Percentiles rank a stretch among this genome's conserved stretches.
These are phyloP conservation scores for Coleophoma eucalyptorum DNA, from an alignment of 2,329 filamentous ascomycete species.

Conservation along the genomic window DNA sequence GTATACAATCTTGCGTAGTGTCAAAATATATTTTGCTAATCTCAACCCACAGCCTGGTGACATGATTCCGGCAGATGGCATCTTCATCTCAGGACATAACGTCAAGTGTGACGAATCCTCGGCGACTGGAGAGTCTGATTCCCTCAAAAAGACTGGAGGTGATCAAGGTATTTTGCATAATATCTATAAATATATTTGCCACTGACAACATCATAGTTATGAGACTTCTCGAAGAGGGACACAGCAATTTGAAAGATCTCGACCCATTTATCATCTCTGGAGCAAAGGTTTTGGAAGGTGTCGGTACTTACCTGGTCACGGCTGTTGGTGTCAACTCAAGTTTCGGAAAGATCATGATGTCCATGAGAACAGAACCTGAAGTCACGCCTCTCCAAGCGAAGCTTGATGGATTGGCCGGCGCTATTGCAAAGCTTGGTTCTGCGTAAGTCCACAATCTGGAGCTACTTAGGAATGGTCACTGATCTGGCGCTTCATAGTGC, in stretches of 20 bases:
- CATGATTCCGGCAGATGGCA: constrained; percentile 66
- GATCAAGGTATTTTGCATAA: constrained; percentile 36
- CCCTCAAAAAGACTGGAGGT: constrained; percentile 58
- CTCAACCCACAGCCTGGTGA: constrained; percentile 48
- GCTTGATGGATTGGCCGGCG: constrained; percentile 70
- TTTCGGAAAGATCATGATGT: constrained; percentile 72
- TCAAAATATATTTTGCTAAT: too few species aligned
- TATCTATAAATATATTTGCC: too few species aligned
- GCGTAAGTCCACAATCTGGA: neutral
- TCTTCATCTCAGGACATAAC: constrained; percentile 63
- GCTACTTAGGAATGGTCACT: neutral
- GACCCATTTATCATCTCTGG: constrained; percentile 78
- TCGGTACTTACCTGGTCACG: constrained; percentile 70
- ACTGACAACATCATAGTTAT: constrained; percentile 36
- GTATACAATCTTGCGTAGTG: too few species aligned
- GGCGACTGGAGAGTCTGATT: constrained; percentile 70
- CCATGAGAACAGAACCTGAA: constrained; percentile 67
- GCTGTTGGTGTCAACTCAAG: constrained; percentile 68
- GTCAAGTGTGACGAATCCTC: constrained; percentile 72
- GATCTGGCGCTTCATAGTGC: constrained; percentile 43
- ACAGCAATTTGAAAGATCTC: constrained; percentile 53
- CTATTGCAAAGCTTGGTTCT: constrained; percentile 63
- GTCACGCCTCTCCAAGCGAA: constrained; percentile 74
- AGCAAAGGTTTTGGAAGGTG: constrained; percentile 68
- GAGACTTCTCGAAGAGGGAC: constrained; percentile 48